These are phyloP conservation scores for Osmanthus fragrans DNA, from an alignment of 257 asterid species.

Conservation along the genomic window DNA sequence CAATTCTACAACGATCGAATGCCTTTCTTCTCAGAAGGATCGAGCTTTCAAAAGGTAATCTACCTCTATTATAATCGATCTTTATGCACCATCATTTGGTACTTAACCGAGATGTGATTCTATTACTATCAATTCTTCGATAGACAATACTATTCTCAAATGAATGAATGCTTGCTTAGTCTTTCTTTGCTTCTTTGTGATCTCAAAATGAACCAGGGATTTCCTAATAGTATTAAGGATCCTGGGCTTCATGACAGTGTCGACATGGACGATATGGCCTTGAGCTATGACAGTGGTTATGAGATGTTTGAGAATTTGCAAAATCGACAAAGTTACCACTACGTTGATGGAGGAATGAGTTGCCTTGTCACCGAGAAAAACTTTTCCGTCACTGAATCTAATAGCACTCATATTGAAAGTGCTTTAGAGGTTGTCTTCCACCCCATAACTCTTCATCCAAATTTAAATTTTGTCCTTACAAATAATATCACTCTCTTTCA, in stretches of 20 bases:
- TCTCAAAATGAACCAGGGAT: slow-evolving; percentile 29
- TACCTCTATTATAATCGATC: not conserved
- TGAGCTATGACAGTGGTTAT: slow-evolving; percentile 43
- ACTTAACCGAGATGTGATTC: not conserved
- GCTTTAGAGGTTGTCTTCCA: slow-evolving; percentile 49
- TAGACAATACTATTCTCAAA: not conserved
- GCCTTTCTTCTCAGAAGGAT: slow-evolving; percentile 40
- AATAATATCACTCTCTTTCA: not conserved
- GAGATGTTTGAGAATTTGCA: slow-evolving; percentile 42
- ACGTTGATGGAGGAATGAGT: slow-evolving; percentile 40
- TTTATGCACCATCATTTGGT: too few species aligned
- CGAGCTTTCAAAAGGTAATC: slow-evolving; percentile 45
- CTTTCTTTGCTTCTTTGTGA: not conserved
- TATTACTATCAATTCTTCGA: not conserved
- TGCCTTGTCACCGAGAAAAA: slow-evolving; percentile 46
- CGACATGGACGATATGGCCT: slow-evolving; percentile 46
- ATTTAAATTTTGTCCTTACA: not conserved
- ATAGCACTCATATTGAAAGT: slow-evolving; percentile 42
- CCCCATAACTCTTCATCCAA: not conserved
- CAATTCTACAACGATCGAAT: slow-evolving; percentile 24
- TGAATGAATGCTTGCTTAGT: not conserved
- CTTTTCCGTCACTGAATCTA: slow-evolving; percentile 51
- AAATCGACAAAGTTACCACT: slow-evolving; percentile 36
- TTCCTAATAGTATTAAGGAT: slow-evolving; percentile 41
- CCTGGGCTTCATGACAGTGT: slow-evolving; percentile 43